A percentile compares a stretch with the other conserved stretches of the same genome.
phyloP scores from a whole-genome alignment of 306 rosid genomes.

The Vigna mungo region DNA sequence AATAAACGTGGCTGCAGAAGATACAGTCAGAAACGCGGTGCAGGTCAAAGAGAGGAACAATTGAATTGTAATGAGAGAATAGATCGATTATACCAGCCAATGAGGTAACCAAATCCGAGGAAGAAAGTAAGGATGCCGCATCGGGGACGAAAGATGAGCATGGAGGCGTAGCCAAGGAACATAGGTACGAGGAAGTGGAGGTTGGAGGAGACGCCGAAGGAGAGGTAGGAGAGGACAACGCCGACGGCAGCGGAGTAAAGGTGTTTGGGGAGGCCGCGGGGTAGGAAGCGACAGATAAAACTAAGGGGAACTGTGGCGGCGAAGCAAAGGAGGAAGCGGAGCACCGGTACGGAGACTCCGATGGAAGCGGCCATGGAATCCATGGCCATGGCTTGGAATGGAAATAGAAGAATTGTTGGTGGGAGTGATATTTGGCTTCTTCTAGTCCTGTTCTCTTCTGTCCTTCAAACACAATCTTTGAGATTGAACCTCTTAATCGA shows the following conservation, averaged over 20 bases:
- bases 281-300: slow-evolving; percentile 74
- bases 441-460: background rate
- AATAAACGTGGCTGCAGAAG: slow-evolving; percentile 79
- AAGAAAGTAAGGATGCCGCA: slow-evolving; percentile 86
- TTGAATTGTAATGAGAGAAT: background rate
- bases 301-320: slow-evolving; percentile 83
- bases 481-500: background rate
- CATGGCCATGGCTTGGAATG: slow-evolving; percentile 68
- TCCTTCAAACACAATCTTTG: background rate
- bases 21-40: background rate
- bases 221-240: slow-evolving; percentile 72
- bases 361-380: slow-evolving; percentile 87
- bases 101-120: slow-evolving; percentile 83
- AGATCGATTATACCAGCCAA: slow-evolving; percentile 60
- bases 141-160: slow-evolving; percentile 67
- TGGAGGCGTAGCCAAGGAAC: slow-evolving; percentile 82
- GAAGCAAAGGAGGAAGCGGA: slow-evolving; percentile 90
- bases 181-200: slow-evolving; percentile 83
- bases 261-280: slow-evolving; percentile 72
- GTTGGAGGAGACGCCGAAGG: slow-evolving; percentile 91
- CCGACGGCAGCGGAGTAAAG: slow-evolving; percentile 78
- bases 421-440: background rate
- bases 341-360: slow-evolving; percentile 82
- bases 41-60: background rate
- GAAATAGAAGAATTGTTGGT: background rate